Evolutionary conservation across 257 asterid genomes (phyloP), one percentile per base, ranked within the genome.

Genomic region (Parsonsia alboflavescens): DNA sequence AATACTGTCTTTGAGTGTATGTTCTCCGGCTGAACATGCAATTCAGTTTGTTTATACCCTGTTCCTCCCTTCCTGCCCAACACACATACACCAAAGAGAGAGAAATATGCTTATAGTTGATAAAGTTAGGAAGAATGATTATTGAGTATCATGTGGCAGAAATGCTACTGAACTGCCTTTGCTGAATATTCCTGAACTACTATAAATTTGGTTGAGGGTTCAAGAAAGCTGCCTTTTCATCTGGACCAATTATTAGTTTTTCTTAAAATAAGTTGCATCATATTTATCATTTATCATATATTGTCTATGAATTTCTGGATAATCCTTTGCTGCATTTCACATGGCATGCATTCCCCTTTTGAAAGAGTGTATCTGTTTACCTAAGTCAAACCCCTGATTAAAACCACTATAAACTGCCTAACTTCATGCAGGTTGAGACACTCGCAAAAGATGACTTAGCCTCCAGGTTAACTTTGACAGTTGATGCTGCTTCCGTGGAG

Each of bases 401-500:
- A 28, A 30, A 12, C 74, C 50, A 42, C 74, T 66, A 64, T 71
- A 59, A 74, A 75, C 24, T 64, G 75, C 65, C 67, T 59, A 67
- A 56, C 22, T 63, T 19, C 33, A 48, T 80, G 85, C 91, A 95
- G 99, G 96, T 92, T 67, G 99, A 95, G 80, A 85, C 89, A 33
- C 93, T 95, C 68, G 83, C 93, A 10, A 90, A 82, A 84, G 99
- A 95, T 66, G 97, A 95, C 85, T 82, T 95, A 85, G 97, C 96
- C 21, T 89, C 99, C 76, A 88, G 99, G 76, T 81, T 95, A 84
- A 92, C 96, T 75, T 83, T 95, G 84, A 92, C 93, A 0, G 90
- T 81, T 73, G 92, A 89, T 82, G 83, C 88, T 74, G 93, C 96
- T 78, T 86, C 96, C 48, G 96, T 95, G 80, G 97, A 89, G 72